Evolutionary conservation across 2,329 filamentous ascomycete species (phyloP).

Genomic region (Colletotrichum sp.): DNA sequence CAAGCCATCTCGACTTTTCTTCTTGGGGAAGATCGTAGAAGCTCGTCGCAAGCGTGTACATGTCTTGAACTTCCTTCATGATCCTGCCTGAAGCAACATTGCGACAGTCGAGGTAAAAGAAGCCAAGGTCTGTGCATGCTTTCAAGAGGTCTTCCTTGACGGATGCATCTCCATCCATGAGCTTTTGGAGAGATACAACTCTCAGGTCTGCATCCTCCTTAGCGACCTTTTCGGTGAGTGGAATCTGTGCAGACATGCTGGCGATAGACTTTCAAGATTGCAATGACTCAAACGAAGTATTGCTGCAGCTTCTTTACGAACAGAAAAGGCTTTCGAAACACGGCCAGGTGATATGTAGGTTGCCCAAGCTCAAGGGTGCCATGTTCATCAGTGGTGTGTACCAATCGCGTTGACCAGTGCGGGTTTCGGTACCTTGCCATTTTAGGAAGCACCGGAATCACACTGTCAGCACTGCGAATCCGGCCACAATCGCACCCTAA

Average conservation of each 20-base stretch:
- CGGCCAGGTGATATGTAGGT: background rate
- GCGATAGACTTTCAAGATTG: background rate
- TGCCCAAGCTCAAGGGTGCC: background rate
- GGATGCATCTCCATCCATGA: background rate
- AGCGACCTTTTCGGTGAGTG: background rate
- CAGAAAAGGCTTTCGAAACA: background rate
- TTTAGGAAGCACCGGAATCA: background rate
- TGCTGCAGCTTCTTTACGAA: background rate
- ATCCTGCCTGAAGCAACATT: background rate
- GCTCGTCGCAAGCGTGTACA: background rate
- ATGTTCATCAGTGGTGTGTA: background rate
- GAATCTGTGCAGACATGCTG: background rate
- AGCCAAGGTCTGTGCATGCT: slow-evolving; percentile 1
- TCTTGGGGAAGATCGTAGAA: background rate
- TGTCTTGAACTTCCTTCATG: background rate
- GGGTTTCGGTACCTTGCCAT: background rate
- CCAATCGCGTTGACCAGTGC: background rate
- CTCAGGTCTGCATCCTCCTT: background rate
- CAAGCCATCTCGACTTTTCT: background rate
- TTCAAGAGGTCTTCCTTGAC: background rate
- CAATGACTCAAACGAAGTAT: background rate
- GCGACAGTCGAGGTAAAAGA: background rate
- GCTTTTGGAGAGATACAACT: background rate
- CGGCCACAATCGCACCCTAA: background rate
- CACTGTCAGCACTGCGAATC: background rate